Conservation (phyloP, 83 land plant genomes). For the Diphasiastrum complanatum region DNA sequence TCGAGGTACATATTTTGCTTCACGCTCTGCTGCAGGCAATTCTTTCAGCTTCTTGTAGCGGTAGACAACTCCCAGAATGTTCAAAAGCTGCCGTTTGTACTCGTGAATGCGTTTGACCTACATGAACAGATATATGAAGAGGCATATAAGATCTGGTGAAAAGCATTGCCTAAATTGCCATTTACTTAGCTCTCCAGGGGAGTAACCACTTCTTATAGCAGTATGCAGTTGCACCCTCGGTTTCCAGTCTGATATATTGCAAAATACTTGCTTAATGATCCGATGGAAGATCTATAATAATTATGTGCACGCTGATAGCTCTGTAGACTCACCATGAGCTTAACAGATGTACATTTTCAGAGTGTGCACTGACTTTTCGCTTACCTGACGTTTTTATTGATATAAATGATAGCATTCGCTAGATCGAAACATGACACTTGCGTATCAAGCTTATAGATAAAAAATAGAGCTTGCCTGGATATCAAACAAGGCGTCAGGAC, state of each 20-base stretch:
- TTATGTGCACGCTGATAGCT: too few species aligned
- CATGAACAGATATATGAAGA: too few species aligned
- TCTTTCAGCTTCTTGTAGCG: slow-evolving; percentile 97
- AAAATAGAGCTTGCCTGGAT: slow-evolving; percentile 58
- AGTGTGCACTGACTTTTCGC: not conserved
- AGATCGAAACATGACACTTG: not conserved
- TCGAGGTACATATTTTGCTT: slow-evolving; percentile 64
- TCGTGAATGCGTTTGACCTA: slow-evolving; percentile 98
- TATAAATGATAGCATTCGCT: not conserved
- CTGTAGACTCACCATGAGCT: too few species aligned
- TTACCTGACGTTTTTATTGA: not conserved
- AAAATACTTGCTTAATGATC: too few species aligned
- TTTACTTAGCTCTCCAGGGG: too few species aligned
- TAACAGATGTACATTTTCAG: not conserved
- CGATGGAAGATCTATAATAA: too few species aligned
- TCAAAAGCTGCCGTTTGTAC: slow-evolving; percentile 91
- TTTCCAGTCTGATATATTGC: too few species aligned
- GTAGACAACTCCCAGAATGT: slow-evolving; percentile 84
- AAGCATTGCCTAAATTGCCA: too few species aligned
- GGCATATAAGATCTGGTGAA: too few species aligned
- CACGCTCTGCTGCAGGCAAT: slow-evolving; percentile 67
- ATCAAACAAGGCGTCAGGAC: slow-evolving; percentile 91
- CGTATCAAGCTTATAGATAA: slow-evolving; percentile 10
- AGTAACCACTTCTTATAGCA: too few species aligned
- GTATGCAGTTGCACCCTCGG: too few species aligned